A percentile compares a stretch with the other conserved stretches of the same genome.
Conservation (phyloP, 768 basidiomycete species). For the Pleurotus tuber-regium region DNA sequence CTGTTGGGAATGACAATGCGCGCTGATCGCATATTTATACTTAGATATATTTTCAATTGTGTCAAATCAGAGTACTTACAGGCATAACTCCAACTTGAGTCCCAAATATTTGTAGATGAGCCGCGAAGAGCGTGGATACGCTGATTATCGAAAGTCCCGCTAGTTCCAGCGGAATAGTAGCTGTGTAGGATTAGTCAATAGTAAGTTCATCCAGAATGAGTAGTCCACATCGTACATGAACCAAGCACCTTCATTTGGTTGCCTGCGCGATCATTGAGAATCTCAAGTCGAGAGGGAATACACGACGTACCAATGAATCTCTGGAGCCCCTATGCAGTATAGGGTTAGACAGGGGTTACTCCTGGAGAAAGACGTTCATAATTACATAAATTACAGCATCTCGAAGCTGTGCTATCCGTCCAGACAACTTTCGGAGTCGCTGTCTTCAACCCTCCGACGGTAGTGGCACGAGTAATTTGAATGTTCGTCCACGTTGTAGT, state of each 20-base stretch:
- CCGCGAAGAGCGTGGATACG: conserved; percentile 28
- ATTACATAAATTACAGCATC: conserved; percentile 29
- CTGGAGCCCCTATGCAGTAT: conserved; percentile 27
- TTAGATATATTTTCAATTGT: too few relatives aligned
- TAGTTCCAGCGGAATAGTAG: conserved; percentile 30
- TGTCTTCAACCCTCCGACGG: conserved; percentile 31
- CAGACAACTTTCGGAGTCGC: conserved; percentile 31
- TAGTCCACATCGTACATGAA: conserved; percentile 23
- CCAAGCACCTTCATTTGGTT: conserved; percentile 25
- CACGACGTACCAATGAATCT: conserved; percentile 26
- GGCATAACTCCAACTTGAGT: conserved; percentile 31
- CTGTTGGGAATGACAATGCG: conserved; percentile 29
- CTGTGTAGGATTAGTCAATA: conserved; percentile 16
- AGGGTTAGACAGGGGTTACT: background rate
- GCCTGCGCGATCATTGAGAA: conserved; percentile 10
- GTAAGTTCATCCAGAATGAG: background rate
- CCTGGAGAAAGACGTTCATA: background rate
- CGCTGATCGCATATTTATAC: too few relatives aligned
- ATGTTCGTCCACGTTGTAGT: conserved; percentile 30
- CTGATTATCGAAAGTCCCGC: conserved; percentile 30
- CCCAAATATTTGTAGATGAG: conserved; percentile 30
- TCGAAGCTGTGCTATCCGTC: conserved; percentile 26
- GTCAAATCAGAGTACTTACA: conserved; percentile 13
- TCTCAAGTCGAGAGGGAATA: background rate
- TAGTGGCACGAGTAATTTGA: conserved; percentile 27